Conservation (phyloP, 208 protist species). For the Trypanosoma cruzi region DNA sequence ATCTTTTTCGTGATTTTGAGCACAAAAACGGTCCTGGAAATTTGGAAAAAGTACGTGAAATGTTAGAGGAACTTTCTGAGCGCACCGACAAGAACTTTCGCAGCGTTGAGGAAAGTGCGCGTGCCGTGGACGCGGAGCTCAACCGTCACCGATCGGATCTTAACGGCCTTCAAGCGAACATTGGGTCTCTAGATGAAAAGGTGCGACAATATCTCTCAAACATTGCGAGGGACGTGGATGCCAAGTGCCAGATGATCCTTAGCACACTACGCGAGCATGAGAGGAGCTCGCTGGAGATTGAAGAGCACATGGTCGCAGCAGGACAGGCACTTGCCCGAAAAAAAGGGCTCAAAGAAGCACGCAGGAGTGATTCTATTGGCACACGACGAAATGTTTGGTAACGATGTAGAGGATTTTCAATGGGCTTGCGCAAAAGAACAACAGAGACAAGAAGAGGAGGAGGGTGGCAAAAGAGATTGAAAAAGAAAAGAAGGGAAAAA, state of each 20-base stretch:
- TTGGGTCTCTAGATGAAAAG: conserved; percentile 46
- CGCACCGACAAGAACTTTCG: conserved; percentile 88
- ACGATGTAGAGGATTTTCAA: background rate
- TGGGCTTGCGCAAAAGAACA: background rate
- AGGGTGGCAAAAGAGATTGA: background rate
- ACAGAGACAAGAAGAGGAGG: background rate
- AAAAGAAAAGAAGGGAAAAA: background rate
- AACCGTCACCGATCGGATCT: conserved; percentile 48
- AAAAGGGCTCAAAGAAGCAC: conserved; percentile 6
- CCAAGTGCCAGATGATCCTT: conserved; percentile 62
- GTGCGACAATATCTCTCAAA: conserved; percentile 35
- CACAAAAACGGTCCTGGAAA: background rate
- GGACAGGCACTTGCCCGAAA: conserved; percentile 63
- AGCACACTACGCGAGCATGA: conserved; percentile 72
- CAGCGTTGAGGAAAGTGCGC: conserved; percentile 76
- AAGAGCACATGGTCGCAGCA: conserved; percentile 78
- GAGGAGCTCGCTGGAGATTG: conserved; percentile 55
- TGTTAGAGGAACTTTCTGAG: conserved; percentile 78
- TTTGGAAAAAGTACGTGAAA: conserved; percentile 36
- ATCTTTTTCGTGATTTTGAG: background rate
- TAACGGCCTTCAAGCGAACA: conserved; percentile 33
- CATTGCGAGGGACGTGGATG: conserved; percentile 61
- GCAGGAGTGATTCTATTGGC: background rate
- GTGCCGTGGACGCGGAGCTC: conserved; percentile 74
- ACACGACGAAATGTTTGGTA: conserved; percentile 15